Percentiles rank a stretch among this genome's conserved stretches.
Evolutionary conservation across 2,329 filamentous ascomycete species (phyloP).

Genomic region (Sphaerulina populicola): DNA sequence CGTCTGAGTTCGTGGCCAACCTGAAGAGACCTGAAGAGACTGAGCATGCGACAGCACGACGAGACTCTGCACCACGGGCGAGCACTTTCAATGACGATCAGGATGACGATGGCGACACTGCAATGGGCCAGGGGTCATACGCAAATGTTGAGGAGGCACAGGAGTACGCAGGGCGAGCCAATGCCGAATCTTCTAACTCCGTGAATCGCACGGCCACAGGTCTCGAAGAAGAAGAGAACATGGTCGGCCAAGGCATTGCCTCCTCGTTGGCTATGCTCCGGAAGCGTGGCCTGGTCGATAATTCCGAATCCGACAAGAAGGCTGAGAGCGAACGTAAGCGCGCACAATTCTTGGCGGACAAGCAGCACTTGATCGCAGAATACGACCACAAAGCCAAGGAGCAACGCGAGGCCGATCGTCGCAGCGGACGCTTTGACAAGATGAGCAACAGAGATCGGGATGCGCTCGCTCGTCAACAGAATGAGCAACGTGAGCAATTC

Average conservation of each 20-base stretch:
- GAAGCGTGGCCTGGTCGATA: slow-evolving; percentile 72
- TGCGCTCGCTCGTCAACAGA: slow-evolving; percentile 79
- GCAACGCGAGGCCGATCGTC: slow-evolving; percentile 82
- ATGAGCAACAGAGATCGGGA: slow-evolving; percentile 91
- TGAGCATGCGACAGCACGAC: slow-evolving; percentile 42
- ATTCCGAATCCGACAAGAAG: slow-evolving; percentile 47
- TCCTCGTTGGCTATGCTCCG: slow-evolving; percentile 73
- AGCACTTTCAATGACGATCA: slow-evolving; percentile 35
- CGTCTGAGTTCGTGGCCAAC: slow-evolving; percentile 85
- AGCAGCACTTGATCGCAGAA: slow-evolving; percentile 65
- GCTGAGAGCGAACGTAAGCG: slow-evolving; percentile 50
- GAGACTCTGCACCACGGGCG: slow-evolving; percentile 27
- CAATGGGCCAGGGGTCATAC: slow-evolving; percentile 28
- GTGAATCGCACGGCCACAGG: slow-evolving; percentile 57
- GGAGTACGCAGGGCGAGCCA: slow-evolving; percentile 34
- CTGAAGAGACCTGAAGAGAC: slow-evolving; percentile 57
- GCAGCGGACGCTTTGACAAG: slow-evolving; percentile 68
- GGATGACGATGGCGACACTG: slow-evolving; percentile 40
- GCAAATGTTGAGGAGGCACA: slow-evolving; percentile 42
- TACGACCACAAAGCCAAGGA: slow-evolving; percentile 69
- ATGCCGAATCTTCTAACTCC: slow-evolving; percentile 38
- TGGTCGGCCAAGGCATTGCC: slow-evolving; percentile 65
- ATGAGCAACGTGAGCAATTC: slow-evolving; percentile 76
- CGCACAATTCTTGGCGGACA: slow-evolving; percentile 73
- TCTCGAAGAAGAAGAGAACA: slow-evolving; percentile 74